Evolutionary conservation across 768 basidiomycete species (phyloP).

Genomic region (Tylopilus sp.): DNA sequence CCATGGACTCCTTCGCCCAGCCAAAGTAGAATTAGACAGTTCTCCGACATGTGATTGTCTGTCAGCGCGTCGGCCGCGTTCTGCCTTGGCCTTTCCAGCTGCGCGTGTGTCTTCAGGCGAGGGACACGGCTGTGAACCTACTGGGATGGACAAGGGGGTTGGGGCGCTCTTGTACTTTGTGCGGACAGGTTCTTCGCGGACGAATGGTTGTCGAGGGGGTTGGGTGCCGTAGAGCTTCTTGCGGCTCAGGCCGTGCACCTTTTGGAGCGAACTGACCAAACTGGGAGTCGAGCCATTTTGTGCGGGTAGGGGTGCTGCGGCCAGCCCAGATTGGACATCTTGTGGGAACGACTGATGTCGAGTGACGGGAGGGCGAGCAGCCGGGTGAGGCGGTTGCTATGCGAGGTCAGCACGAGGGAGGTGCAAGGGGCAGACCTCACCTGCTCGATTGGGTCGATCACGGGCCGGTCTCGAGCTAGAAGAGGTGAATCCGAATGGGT

Average conservation of each 20-base stretch:
- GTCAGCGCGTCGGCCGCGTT: constrained; percentile 25
- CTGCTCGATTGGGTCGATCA: constrained; percentile 9
- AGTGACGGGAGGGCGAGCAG: constrained; percentile 19
- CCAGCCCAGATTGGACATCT: constrained; percentile 21
- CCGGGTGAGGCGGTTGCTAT: constrained; percentile 1
- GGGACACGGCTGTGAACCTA: constrained; percentile 17
- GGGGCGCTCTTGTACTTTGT: constrained; percentile 32
- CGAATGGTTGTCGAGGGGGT: constrained; percentile 48
- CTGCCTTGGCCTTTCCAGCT: constrained; percentile 20
- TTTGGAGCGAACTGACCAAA: constrained; percentile 61
- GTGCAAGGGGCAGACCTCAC: neutral
- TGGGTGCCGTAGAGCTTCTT: constrained; percentile 62
- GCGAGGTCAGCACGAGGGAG: constrained; percentile 10
- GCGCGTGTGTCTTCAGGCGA: constrained; percentile 18
- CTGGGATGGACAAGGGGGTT: constrained; percentile 30
- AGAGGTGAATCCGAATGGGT: neutral
- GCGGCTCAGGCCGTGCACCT: constrained; percentile 66
- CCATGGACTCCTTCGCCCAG: constrained; percentile 35
- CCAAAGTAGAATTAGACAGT: constrained; percentile 20
- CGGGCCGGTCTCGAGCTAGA: constrained; percentile 11
- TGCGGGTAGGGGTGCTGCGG: neutral
- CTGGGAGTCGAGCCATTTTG: constrained; percentile 38
- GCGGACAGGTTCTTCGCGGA: constrained; percentile 48
- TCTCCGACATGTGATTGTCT: constrained; percentile 11
- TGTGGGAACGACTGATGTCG: constrained; percentile 30